Conservation (phyloP, 441 rosid species). For the Dalechampia spathulata region DNA sequence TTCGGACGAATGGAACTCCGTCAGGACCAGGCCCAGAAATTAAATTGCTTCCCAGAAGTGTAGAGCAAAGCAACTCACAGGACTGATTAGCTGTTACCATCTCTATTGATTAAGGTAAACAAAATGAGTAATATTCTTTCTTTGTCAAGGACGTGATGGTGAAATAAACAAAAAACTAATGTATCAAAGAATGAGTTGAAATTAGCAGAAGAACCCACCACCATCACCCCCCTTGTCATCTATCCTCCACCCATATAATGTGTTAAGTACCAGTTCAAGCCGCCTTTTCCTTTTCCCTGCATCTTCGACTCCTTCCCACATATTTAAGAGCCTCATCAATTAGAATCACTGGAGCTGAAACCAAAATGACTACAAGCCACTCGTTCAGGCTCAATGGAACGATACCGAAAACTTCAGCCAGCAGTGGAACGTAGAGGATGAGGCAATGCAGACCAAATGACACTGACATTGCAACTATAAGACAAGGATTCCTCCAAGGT, state of each 20-base stretch:
- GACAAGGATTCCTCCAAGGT: conserved; percentile 95
- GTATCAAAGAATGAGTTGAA: background rate
- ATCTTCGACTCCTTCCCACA: conserved; percentile 43
- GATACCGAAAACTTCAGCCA: conserved; percentile 63
- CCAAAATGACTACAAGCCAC: conserved; percentile 65
- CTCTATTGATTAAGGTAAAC: background rate
- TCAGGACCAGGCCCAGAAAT: no score
- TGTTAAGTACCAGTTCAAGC: conserved; percentile 12
- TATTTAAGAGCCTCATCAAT: conserved; percentile 68
- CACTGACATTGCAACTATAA: conserved; percentile 70
- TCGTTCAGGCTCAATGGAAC: conserved; percentile 74
- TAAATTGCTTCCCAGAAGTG: no score
- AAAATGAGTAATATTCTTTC: no score
- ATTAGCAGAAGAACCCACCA: background rate
- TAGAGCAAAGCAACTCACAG: no score
- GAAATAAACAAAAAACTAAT: no score
- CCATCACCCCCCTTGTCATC: background rate
- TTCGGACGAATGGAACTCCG: no score
- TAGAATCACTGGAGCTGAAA: conserved; percentile 70
- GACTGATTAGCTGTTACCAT: background rate
- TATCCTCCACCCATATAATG: background rate
- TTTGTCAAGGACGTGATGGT: no score
- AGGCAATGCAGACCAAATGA: conserved; percentile 75
- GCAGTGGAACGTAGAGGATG: conserved; percentile 72
- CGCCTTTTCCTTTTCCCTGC: conserved; percentile 34